Evolutionary conservation across 164 flowering plant genomes (phyloP), one percentile per base, ranked within the genome.

Genomic region (Vitis amurensis): DNA sequence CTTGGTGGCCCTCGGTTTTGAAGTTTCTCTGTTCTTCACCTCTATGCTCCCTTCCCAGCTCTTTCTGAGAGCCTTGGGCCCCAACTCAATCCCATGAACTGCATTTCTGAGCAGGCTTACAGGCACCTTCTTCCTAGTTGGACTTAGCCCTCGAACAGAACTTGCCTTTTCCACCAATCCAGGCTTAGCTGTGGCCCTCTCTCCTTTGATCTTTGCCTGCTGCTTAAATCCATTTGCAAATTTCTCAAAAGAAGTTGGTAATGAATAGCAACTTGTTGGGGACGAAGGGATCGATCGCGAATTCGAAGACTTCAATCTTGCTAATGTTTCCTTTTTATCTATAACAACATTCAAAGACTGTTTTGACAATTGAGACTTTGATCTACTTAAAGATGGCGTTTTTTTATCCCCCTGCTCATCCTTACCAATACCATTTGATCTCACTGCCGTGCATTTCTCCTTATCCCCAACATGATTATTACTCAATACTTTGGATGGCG

Each of bases 31-130:
- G 16, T 71, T 79, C 81, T 82, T 92, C 56, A 82, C 70, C 72
- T 92, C 97, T 66, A 87, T 68, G 72, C 82, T 87, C 50, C 99
- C 99, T 83, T 93, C 99, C 99, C 99, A 96, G 77, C 99, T 96
- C 85, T 84, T 93, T 73, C 99, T 85, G 81, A 93, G 74, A 61
- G 89, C 92, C 81, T 90, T 95, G 4, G 92, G 86, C 64, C 92
- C 97, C 56, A 86, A 71, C 55, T 88, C 97, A 74, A 87, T 67
- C 37, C 89, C 91, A 53, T 85, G 87, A 66, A 87, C 85, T 68
- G 81, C 52, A 80, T 79, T 82, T 68, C 76, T 88, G 0, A 83
- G 71, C 4, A 85, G 63, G 62, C 72, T 81, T 55, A 51, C 63
- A 0, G 82, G 58, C 1, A 62, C 58, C 79, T 79, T 87, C 80